Base-by-base conservation (phyloP, 352 stramenopile genomes). In the Phytophthora sp. region DNA sequence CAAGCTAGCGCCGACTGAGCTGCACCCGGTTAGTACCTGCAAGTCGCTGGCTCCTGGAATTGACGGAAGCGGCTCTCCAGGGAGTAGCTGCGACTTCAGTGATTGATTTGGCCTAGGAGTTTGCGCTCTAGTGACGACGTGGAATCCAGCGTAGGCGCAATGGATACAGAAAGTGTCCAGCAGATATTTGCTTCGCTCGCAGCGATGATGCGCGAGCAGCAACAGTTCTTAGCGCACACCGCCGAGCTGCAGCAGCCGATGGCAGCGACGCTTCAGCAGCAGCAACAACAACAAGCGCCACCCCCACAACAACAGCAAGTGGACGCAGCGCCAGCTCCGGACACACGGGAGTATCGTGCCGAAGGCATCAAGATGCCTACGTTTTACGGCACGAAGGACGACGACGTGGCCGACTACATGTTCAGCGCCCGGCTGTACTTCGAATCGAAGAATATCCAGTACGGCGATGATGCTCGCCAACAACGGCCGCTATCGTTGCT, bases 321-420 rank as follows among this genome's bases (percentile, higher is more conserved):
- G 2, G 21, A 0, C 1, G 38, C 31, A 2, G 10, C 38, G 13
- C 4, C 51, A 3, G 18, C 37, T 3, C 1, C 23, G 5, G 27
- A 50, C 20, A 27, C 28, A 9, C 38, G 41, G 1, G 51, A 60
- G 9, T 60, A 45, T 8, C 52, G 39, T 8, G 52, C 41, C 4
- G 30, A 60, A n/a, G 52, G 52, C 9, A 60, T 60, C 21, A 26
- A 6, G 13, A 60, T 60, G 52, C 52, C 41, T 4, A 60, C 35
- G 39, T 60, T 52, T 11, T 20, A 8, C 4, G 41, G 52, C 0
- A 52, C 28, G 8, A 60, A 60, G 9, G 39, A 60, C 4, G 52
- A 51, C 28, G 52, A 60, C 28, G 39, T 60, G 13, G 41, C 1
- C 2, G 52, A 60, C 21, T 60, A 52, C 52, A 51, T 60, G 18